Percentiles rank a stretch among this genome's conserved stretches.
Conservation (phyloP, 2,329 filamentous ascomycete genomes). For the Bisporella sp. region DNA sequence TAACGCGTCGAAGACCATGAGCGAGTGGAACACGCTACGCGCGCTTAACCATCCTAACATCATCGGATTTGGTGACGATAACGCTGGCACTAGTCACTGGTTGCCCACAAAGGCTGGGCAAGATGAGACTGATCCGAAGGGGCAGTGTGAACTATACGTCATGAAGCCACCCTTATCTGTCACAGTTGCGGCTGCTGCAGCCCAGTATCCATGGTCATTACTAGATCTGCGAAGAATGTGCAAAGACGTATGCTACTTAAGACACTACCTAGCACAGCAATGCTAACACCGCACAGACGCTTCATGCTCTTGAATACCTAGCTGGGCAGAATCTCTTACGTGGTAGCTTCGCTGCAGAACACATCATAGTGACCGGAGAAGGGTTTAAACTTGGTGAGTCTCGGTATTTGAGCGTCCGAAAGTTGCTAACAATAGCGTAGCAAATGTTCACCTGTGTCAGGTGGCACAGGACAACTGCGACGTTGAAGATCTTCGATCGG, state of each 20-base stretch:
- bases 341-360: constrained; percentile 6
- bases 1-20: constrained; percentile 10
- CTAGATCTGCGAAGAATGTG: constrained; percentile 7
- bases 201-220: constrained; percentile 11
- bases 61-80: constrained; percentile 10
- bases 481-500: constrained; percentile 8
- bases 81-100: constrained; percentile 7
- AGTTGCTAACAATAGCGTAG: constrained; percentile 7
- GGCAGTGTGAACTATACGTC: constrained; percentile 10
- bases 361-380: constrained; percentile 10
- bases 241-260: constrained; percentile 9
- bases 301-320: constrained; percentile 6
- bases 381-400: constrained; percentile 10
- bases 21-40: constrained; percentile 8
- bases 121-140: constrained; percentile 4
- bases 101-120: constrained; percentile 7
- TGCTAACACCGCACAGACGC: constrained; percentile 1
- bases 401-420: constrained; percentile 2
- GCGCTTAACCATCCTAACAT: constrained; percentile 11
- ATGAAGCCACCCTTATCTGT: constrained; percentile 8
- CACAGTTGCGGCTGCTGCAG: constrained; percentile 6
- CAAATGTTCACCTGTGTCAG: constrained; percentile 8
- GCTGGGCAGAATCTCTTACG: constrained; percentile 6
- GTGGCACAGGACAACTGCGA: constrained; percentile 3
- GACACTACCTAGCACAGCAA: constrained; percentile 1